These are phyloP conservation scores for Phytophthora sp. DNA, from an alignment of 352 stramenopile species.

Conservation along the genomic window DNA sequence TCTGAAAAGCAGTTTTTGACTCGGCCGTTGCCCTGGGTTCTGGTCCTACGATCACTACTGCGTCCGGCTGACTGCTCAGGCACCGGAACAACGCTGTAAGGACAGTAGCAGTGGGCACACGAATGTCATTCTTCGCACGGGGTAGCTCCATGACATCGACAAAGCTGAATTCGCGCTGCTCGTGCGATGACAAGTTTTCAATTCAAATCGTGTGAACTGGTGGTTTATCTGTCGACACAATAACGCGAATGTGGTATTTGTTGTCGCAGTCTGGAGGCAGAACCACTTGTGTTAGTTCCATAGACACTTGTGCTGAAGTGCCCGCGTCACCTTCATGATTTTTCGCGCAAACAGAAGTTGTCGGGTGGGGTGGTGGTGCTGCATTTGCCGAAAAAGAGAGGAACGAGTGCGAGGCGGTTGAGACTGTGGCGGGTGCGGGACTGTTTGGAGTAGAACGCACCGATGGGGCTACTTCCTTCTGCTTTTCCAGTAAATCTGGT, in stretches of 20 bases:
- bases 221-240: slow-evolving; percentile 22
- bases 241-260: slow-evolving; percentile 41
- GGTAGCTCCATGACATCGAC: slow-evolving; percentile 35
- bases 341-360: background rate
- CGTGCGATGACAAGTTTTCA: slow-evolving; percentile 33
- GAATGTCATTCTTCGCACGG: slow-evolving; percentile 13
- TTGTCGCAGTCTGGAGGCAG: slow-evolving; percentile 33
- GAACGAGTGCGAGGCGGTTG: slow-evolving; percentile 5
- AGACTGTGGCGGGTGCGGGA: background rate
- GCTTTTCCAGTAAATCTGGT: background rate
- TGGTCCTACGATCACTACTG: slow-evolving; percentile 24
- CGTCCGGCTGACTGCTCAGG: slow-evolving; percentile 27
- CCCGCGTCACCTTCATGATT: background rate
- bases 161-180: slow-evolving; percentile 40
- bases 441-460: background rate
- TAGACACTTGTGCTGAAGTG: slow-evolving; percentile 15
- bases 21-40: slow-evolving; percentile 22
- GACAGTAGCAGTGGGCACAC: slow-evolving; percentile 33
- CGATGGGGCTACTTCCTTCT: slow-evolving; percentile 2
- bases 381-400: slow-evolving; percentile 9
- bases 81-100: slow-evolving; percentile 42
- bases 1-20: slow-evolving; percentile 36
- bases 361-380: background rate
- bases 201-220: slow-evolving; percentile 39
- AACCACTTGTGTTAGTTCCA: slow-evolving; percentile 41